Conservation (phyloP, 2,329 filamentous ascomycete species). For the Fusarium sp. region DNA sequence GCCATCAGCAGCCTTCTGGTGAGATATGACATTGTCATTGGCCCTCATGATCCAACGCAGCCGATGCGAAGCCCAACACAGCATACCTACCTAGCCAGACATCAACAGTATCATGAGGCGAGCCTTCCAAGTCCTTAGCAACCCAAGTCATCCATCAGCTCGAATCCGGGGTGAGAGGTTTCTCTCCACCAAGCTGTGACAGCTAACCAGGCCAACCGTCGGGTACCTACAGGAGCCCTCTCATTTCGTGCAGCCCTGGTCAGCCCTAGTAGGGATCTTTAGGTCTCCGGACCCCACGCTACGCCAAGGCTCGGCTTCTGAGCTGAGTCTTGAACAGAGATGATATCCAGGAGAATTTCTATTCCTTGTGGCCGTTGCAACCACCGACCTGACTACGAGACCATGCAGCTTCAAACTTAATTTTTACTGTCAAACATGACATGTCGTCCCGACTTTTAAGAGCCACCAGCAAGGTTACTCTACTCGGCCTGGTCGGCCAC, state of each 20-base stretch:
- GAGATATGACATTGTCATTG: slow-evolving; percentile 2
- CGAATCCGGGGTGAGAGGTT: slow-evolving; percentile 37
- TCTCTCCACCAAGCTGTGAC: slow-evolving; percentile 40
- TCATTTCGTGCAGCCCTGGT: slow-evolving; percentile 34
- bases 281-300: slow-evolving; percentile 28
- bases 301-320: slow-evolving; percentile 25
- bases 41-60: slow-evolving; percentile 18
- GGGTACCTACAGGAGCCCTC: slow-evolving; percentile 34
- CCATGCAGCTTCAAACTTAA: slow-evolving; percentile 4
- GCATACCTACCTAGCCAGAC: slow-evolving; percentile 11
- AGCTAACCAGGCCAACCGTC: slow-evolving; percentile 21
- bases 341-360: neutral
- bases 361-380: neutral
- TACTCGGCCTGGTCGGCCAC: neutral
- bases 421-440: neutral
- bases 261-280: slow-evolving; percentile 35
- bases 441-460: neutral
- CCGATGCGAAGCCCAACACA: slow-evolving; percentile 10
- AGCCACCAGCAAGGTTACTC: neutral
- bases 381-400: slow-evolving; percentile 10
- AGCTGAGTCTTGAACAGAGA: slow-evolving; percentile 9
- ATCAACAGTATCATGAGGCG: slow-evolving; percentile 18
- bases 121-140: slow-evolving; percentile 9
- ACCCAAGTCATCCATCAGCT: slow-evolving; percentile 19
- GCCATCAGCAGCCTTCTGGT: neutral